Conservation (phyloP, 176 grass and related monocot species). For the Oryza rufipogon region DNA sequence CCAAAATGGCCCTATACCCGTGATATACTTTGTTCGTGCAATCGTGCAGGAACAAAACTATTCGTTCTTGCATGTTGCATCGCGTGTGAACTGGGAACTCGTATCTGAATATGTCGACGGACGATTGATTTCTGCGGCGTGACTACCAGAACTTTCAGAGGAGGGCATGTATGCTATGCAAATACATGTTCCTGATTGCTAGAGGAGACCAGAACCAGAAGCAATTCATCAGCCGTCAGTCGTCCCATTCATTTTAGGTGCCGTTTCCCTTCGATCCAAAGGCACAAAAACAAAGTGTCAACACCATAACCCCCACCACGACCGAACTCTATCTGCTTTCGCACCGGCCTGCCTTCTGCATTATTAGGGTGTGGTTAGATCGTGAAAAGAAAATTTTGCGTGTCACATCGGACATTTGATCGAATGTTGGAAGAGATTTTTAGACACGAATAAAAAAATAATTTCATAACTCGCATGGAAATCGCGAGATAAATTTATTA, state of each 20-base stretch:
- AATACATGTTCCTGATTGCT: neutral
- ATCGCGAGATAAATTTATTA: too few species aligned
- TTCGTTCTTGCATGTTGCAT: neutral
- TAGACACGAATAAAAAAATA: too few species aligned
- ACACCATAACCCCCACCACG: conserved; percentile 36
- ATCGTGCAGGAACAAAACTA: neutral
- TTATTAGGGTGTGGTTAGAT: too few species aligned
- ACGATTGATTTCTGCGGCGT: neutral
- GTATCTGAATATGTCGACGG: neutral
- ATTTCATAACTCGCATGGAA: too few species aligned
- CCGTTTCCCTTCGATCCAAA: conserved; percentile 17
- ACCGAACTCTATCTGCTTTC: conserved; percentile 30
- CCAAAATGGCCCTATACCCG: too few species aligned
- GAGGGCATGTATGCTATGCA: neutral
- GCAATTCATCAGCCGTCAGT: neutral
- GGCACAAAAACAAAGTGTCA: conserved; percentile 8
- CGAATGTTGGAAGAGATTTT: too few species aligned
- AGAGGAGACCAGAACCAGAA: neutral
- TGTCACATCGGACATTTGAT: too few species aligned
- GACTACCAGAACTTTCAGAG: neutral
- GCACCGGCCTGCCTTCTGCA: conserved; percentile 21
- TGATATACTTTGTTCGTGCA: neutral
- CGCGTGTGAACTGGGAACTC: neutral
- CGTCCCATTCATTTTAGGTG: neutral
- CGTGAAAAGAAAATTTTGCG: too few species aligned